phyloP scores from a whole-genome alignment of 2,329 filamentous ascomycete species.

The Dactylonectria estremocensis region DNA sequence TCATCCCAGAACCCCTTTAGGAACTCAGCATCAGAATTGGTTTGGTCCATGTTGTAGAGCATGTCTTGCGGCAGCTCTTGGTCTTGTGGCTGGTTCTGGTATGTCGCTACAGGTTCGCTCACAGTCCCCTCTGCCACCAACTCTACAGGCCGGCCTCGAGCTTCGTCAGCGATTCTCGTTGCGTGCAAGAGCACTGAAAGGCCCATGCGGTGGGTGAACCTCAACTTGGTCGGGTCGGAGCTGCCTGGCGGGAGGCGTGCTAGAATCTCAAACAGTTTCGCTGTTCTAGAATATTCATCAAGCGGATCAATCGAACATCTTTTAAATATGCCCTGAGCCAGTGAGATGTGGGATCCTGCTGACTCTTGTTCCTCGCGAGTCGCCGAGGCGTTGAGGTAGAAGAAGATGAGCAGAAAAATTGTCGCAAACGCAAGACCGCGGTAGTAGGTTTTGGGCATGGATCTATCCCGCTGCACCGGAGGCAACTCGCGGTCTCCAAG shows the following conservation, averaged over 20 bases:
- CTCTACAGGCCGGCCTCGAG: slow-evolving; percentile 25
- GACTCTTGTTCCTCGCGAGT: slow-evolving; percentile 27
- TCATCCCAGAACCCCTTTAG: slow-evolving; percentile 36
- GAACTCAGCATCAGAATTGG: slow-evolving; percentile 19
- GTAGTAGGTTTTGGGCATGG: slow-evolving; percentile 37
- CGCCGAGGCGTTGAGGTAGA: slow-evolving; percentile 21
- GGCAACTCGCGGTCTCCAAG: neutral
- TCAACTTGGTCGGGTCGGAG: slow-evolving; percentile 8
- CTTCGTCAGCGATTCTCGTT: slow-evolving; percentile 26
- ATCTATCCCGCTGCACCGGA: slow-evolving; percentile 20
- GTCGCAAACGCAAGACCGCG: slow-evolving; percentile 35
- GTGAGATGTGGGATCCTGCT: slow-evolving; percentile 33
- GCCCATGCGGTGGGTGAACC: slow-evolving; percentile 37
- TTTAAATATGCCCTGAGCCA: slow-evolving; percentile 29
- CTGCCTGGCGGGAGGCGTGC: neutral
- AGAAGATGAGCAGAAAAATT: slow-evolving; percentile 40
- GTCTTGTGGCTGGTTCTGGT: neutral
- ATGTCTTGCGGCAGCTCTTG: neutral
- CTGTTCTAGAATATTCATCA: slow-evolving; percentile 34
- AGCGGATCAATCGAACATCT: slow-evolving; percentile 18
- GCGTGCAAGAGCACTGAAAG: slow-evolving; percentile 36
- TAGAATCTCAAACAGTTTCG: slow-evolving; percentile 34
- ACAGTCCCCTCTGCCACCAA: neutral
- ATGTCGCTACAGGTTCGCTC: neutral
- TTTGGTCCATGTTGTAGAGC: slow-evolving; percentile 4